Conservation (phyloP, 805 yeast genomes). For the Candida chilensis region DNA sequence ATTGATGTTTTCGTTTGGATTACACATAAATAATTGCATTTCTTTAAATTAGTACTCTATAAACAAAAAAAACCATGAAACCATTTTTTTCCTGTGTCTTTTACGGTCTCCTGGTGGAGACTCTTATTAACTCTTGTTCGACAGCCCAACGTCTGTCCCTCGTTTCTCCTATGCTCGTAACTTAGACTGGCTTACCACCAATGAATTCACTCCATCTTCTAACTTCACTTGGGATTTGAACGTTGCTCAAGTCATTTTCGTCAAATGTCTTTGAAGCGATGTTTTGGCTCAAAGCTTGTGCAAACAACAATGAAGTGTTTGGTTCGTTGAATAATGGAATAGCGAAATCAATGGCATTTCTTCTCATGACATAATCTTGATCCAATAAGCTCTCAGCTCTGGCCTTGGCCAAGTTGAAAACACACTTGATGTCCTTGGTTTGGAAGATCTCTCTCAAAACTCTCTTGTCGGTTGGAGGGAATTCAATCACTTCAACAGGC, state of each 20-base stretch:
- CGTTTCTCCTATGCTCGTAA: no score
- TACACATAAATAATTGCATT: no score
- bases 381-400: slow-evolving; percentile 82
- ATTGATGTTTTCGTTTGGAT: no score
- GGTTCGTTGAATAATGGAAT: slow-evolving; percentile 97
- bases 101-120: no score
- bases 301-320: slow-evolving; percentile 80
- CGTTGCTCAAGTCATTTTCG: slow-evolving; percentile 22
- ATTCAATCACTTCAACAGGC: slow-evolving; percentile 61
- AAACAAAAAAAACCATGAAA: no score
- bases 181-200: slow-evolving; percentile 81
- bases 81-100: no score
- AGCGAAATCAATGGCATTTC: slow-evolving; percentile 97
- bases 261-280: slow-evolving; percentile 46
- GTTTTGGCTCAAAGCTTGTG: slow-evolving; percentile 70
- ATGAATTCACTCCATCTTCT: slow-evolving; percentile 95
- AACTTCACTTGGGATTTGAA: slow-evolving; percentile 76
- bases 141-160: no score
- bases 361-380: slow-evolving; percentile 94
- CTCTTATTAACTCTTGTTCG: no score
- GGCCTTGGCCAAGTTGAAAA: slow-evolving; percentile 83
- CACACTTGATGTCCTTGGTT: slow-evolving; percentile 74
- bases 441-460: slow-evolving; percentile 91
- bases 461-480: slow-evolving; percentile 91
- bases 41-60: no score